Percentiles rank a stretch among this genome's conserved stretches.
Evolutionary conservation across 257 asterid species (phyloP).

Genomic region (Anisodus acutangulus): DNA sequence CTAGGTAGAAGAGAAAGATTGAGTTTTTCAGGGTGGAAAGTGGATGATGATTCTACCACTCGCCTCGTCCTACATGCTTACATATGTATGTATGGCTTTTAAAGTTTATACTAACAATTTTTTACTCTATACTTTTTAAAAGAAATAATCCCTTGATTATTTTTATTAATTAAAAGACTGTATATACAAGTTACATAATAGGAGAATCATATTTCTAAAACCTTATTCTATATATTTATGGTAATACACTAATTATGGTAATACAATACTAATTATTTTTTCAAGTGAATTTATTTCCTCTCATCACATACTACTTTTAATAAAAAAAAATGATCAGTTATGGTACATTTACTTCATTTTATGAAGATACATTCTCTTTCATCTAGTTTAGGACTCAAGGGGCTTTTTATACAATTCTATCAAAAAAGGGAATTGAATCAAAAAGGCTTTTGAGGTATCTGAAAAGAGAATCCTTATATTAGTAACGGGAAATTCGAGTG

Average conservation of each 20-base stretch:
- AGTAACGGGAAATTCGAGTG: background rate
- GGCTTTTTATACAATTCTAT: background rate
- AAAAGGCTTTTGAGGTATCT: background rate
- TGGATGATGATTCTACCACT: constrained; percentile 76
- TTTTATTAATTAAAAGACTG: too few relatives aligned
- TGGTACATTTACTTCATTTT: background rate
- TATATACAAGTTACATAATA: too few relatives aligned
- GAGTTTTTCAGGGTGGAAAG: constrained; percentile 89
- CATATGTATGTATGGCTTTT: constrained; percentile 48
- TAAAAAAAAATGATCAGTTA: background rate
- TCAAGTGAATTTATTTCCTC: background rate
- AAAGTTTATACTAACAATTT: background rate
- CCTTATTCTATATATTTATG: too few relatives aligned
- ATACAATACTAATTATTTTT: too few relatives aligned
- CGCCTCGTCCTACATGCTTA: constrained; percentile 75
- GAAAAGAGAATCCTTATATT: background rate
- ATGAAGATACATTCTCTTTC: background rate
- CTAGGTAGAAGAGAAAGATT: constrained; percentile 63
- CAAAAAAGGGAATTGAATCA: background rate
- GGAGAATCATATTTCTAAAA: too few relatives aligned
- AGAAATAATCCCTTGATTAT: too few relatives aligned
- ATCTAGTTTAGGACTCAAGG: background rate
- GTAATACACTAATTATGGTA: too few relatives aligned
- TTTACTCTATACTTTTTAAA: background rate
- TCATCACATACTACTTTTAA: background rate